Evolutionary conservation across 495 filamentous ascomycete species (phyloP).

Genomic region (Bathelium albidoporum): DNA sequence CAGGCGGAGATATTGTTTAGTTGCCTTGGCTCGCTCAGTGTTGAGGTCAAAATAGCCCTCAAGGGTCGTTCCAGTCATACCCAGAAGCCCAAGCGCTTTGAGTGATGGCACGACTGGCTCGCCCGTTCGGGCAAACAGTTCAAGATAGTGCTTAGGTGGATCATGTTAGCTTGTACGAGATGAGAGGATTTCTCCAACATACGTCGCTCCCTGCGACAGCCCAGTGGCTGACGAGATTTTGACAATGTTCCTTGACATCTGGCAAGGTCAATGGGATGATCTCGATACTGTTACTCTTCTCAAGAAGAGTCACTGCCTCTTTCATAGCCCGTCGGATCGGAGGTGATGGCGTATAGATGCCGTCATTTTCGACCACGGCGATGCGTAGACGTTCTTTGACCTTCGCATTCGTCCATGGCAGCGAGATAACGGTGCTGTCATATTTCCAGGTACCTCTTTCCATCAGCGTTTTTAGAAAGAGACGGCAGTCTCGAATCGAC

Average conservation of each 20-base stretch:
- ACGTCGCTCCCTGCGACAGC: slow-evolving; percentile 12
- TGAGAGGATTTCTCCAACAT: slow-evolving; percentile 11
- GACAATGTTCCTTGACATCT: slow-evolving; percentile 5
- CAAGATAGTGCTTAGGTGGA: slow-evolving; percentile 6
- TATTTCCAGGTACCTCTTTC: slow-evolving; percentile 37
- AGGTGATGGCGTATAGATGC: slow-evolving; percentile 48
- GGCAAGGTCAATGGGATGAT: slow-evolving; percentile 2
- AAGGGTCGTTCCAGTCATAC: slow-evolving; percentile 17
- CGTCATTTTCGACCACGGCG: slow-evolving; percentile 49
- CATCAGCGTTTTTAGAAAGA: slow-evolving; percentile 38
- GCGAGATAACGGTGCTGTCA: slow-evolving; percentile 38
- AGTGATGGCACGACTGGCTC: slow-evolving; percentile 24
- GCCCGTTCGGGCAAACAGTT: slow-evolving; percentile 8
- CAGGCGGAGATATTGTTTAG: slow-evolving; percentile 27
- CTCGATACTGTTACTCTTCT: slow-evolving; percentile 3
- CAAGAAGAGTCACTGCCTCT: slow-evolving; percentile 3
- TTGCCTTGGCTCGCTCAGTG: slow-evolving; percentile 17
- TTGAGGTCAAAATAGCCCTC: slow-evolving; percentile 27
- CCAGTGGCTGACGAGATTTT: slow-evolving; percentile 9
- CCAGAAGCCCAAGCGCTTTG: slow-evolving; percentile 9
- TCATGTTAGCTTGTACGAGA: not conserved
- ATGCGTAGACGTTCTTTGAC: slow-evolving; percentile 23
- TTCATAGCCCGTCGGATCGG: slow-evolving; percentile 36
- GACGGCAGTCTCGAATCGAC: slow-evolving; percentile 28
- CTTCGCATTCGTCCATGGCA: slow-evolving; percentile 31